A percentile compares a stretch with the other conserved stretches of the same genome.
Evolutionary conservation across 495 filamentous ascomycete species (phyloP).

Genomic region (Elasticomyces elasticus): DNA sequence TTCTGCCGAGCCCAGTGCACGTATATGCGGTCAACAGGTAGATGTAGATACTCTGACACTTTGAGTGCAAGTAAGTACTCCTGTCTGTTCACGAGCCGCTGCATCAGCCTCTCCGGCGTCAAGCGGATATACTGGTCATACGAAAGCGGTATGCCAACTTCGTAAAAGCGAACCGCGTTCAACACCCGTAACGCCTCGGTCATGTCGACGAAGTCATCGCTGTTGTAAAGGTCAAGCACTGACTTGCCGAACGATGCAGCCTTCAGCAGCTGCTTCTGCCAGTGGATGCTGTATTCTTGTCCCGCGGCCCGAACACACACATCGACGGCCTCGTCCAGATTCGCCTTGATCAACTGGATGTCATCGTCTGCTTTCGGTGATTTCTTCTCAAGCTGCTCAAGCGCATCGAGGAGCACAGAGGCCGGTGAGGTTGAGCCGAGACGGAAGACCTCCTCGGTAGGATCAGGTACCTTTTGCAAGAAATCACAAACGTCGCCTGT

Average conservation of each 20-base stretch:
- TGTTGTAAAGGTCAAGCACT: constrained; percentile 89
- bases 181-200: constrained; percentile 87
- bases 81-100: constrained; percentile 73
- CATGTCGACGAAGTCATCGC: constrained; percentile 97
- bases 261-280: constrained; percentile 91
- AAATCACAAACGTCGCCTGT: constrained; percentile 93
- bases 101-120: constrained; percentile 75
- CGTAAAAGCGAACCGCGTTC: constrained; percentile 81
- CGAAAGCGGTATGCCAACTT: constrained; percentile 82
- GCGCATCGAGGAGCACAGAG: constrained; percentile 83
- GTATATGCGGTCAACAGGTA: constrained; percentile 83
- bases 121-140: constrained; percentile 86
- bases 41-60: constrained; percentile 76
- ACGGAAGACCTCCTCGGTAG: constrained; percentile 78
- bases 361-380: constrained; percentile 97
- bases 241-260: constrained; percentile 96
- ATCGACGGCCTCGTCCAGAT: constrained; percentile 84
- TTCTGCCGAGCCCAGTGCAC: constrained; percentile 96
- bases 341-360: constrained; percentile 80
- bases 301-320: constrained; percentile 84
- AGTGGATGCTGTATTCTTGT: constrained; percentile 76
- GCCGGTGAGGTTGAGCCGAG: constrained; percentile 79
- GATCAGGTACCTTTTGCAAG: constrained; percentile 81
- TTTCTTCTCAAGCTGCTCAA: constrained; percentile 81
- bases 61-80: constrained; percentile 87